phyloP scores from a whole-genome alignment of 495 filamentous ascomycete genomes.

The Hyphodiscus hymeniophilus region DNA sequence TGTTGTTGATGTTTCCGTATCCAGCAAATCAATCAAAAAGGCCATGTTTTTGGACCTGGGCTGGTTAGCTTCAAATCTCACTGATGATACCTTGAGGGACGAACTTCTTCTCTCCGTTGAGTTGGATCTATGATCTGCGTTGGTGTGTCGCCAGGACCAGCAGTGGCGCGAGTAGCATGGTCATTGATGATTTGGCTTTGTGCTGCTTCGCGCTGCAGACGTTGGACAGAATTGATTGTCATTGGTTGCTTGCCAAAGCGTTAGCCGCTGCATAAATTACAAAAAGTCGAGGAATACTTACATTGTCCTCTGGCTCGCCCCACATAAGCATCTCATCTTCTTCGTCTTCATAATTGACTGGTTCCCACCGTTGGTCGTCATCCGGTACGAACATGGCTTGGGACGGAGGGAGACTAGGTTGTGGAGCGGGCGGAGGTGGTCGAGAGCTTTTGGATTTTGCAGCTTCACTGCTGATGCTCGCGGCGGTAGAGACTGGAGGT shows the following conservation, averaged over 20 bases:
- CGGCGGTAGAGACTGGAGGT: constrained; percentile 13
- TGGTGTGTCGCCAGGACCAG: neutral
- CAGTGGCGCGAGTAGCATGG: constrained; percentile 6
- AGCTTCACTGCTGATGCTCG: constrained; percentile 9
- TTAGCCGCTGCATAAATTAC: constrained; percentile 6
- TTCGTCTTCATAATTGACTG: constrained; percentile 60
- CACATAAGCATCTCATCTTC: constrained; percentile 65
- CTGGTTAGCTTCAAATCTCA: constrained; percentile 14
- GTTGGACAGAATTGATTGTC: constrained; percentile 29
- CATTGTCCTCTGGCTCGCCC: constrained; percentile 59
- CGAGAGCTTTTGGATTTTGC: constrained; percentile 13
- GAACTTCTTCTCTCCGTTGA: constrained; percentile 54
- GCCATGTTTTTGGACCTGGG: constrained; percentile 36
- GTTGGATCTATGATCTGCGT: constrained; percentile 50
- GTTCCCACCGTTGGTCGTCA: constrained; percentile 75
- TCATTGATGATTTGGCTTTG: constrained; percentile 18
- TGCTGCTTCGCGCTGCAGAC: constrained; percentile 22
- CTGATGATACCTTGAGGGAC: neutral
- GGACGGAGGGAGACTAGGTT: constrained; percentile 57
- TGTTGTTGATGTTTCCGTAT: too few relatives aligned
- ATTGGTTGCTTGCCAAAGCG: constrained; percentile 18
- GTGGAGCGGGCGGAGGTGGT: constrained; percentile 40
- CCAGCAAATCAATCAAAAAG: constrained; percentile 33
- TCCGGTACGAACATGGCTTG: constrained; percentile 69
- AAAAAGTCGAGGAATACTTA: constrained; percentile 22